A percentile compares a stretch with the other conserved stretches of the same genome.
Evolutionary conservation across 1,284 basidiomycete species (phyloP).

Genomic region (Austroboletus niveus): DNA sequence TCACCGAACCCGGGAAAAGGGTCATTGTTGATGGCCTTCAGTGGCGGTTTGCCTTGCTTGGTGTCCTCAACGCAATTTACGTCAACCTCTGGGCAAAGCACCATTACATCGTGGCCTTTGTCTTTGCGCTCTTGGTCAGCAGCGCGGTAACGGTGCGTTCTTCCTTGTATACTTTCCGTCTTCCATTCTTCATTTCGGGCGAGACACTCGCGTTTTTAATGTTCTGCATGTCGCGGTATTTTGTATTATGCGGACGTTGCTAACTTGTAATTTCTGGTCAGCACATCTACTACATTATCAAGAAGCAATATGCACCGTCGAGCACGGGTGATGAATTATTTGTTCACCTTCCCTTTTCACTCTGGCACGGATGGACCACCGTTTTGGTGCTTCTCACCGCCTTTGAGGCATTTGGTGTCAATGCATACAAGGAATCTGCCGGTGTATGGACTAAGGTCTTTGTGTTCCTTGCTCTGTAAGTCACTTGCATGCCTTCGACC

Average conservation of each 20-base stretch:
- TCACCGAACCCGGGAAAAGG: constrained; percentile 76
- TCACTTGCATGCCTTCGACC: constrained; percentile 7
- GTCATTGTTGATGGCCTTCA: constrained; percentile 82
- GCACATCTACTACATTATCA: constrained; percentile 93
- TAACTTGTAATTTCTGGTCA: constrained; percentile 25
- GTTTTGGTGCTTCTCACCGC: constrained; percentile 86
- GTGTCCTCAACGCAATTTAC: constrained; percentile 82
- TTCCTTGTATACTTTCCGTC: background rate
- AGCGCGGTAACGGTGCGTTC: constrained; percentile 67
- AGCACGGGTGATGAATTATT: constrained; percentile 74
- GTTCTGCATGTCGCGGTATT: constrained; percentile 1
- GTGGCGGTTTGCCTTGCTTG: constrained; percentile 88
- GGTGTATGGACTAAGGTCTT: constrained; percentile 93
- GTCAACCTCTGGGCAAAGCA: constrained; percentile 74
- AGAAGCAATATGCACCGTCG: constrained; percentile 75
- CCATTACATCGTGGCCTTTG: constrained; percentile 78
- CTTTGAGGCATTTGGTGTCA: constrained; percentile 89
- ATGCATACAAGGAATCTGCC: constrained; percentile 62
- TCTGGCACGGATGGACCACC: constrained; percentile 95
- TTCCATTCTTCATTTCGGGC: constrained; percentile 13
- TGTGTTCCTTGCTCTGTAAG: constrained; percentile 83
- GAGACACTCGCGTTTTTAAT: constrained; percentile 5
- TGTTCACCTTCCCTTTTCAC: constrained; percentile 84
- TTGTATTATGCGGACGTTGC: constrained; percentile 3
- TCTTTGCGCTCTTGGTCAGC: constrained; percentile 83